These are phyloP conservation scores for Yamadazyma paraphyllophila DNA, from an alignment of 805 yeast genomes.

Conservation along the genomic window DNA sequence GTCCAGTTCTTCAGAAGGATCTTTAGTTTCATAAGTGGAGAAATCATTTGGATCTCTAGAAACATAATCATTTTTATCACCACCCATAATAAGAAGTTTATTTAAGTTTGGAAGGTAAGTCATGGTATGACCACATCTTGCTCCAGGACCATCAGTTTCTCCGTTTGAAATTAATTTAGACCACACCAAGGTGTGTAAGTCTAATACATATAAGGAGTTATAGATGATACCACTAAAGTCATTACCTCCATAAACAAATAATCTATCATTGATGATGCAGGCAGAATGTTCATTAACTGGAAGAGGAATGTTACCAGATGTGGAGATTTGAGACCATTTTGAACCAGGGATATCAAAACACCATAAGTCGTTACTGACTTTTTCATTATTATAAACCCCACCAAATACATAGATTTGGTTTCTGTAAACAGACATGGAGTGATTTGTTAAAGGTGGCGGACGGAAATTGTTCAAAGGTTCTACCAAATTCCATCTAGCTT, in stretches of 20 bases:
- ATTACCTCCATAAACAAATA: constrained; percentile 91
- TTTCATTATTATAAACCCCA: constrained; percentile 70
- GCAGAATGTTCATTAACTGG: constrained; percentile 93
- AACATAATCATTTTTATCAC: constrained; percentile 75
- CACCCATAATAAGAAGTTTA: constrained; percentile 85
- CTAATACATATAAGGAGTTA: constrained; percentile 69
- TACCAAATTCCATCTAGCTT: constrained; percentile 79
- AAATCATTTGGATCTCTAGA: constrained; percentile 45
- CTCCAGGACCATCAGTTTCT: constrained; percentile 60
- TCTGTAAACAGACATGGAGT: constrained; percentile 79
- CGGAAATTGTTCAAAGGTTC: constrained; percentile 46
- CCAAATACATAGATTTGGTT: constrained; percentile 86
- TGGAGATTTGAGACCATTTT: constrained; percentile 68
- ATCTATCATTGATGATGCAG: constrained; percentile 68
- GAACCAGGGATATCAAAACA: constrained; percentile 67
- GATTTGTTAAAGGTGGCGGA: constrained; percentile 89
- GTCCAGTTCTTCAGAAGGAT: constrained; percentile 49
- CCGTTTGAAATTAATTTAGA: constrained; percentile 55
- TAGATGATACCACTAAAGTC: constrained; percentile 67
- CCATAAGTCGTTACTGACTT: constrained; percentile 74
- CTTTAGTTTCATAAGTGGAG: constrained; percentile 48
- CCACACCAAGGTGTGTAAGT: constrained; percentile 72
- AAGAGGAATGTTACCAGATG: constrained; percentile 74
- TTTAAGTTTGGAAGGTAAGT: constrained; percentile 65
- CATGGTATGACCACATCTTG: constrained; percentile 89